Evolutionary conservation across 2,329 filamentous ascomycete genomes (phyloP).

Genomic region (Geosmithia putterillii): DNA sequence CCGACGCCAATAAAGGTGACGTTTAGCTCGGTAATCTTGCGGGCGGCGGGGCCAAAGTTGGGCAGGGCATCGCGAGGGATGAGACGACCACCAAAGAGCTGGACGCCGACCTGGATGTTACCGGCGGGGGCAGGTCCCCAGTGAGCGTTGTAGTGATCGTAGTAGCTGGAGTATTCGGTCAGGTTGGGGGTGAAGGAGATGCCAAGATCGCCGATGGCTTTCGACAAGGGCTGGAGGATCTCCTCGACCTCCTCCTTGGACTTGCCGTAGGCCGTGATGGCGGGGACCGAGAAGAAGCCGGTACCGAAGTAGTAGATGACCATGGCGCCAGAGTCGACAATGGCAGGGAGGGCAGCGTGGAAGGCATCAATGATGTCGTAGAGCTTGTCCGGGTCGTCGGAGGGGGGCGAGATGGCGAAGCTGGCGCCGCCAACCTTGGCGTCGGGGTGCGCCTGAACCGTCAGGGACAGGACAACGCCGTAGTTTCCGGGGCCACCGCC

Average conservation of each 20-base stretch:
- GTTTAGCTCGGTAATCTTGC: conserved; percentile 8
- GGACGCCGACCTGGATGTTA: conserved; percentile 9
- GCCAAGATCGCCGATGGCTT: conserved; percentile 7
- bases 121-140: conserved; percentile 10
- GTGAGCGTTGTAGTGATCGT: conserved; percentile 11
- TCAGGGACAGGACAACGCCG: conserved; percentile 22
- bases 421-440: conserved; percentile 6
- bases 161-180: conserved; percentile 15
- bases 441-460: conserved; percentile 25
- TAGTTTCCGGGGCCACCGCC: conserved; percentile 23
- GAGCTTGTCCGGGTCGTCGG: background rate
- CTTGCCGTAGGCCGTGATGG: conserved; percentile 32
- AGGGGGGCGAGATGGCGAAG: background rate
- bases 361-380: conserved; percentile 9
- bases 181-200: conserved; percentile 14
- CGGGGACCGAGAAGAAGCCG: conserved; percentile 26
- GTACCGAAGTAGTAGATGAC: conserved; percentile 29
- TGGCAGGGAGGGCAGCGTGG: conserved; percentile 12
- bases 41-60: conserved; percentile 4
- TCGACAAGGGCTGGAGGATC: conserved; percentile 26
- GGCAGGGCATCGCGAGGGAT: conserved; percentile 7
- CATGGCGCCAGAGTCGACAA: conserved; percentile 35
- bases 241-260: conserved; percentile 21
- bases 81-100: conserved; percentile 12
- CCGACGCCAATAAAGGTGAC: conserved; percentile 15